Base-by-base conservation (phyloP, 2,329 filamentous ascomycete species). In the Phaeosphaeria sp. region DNA sequence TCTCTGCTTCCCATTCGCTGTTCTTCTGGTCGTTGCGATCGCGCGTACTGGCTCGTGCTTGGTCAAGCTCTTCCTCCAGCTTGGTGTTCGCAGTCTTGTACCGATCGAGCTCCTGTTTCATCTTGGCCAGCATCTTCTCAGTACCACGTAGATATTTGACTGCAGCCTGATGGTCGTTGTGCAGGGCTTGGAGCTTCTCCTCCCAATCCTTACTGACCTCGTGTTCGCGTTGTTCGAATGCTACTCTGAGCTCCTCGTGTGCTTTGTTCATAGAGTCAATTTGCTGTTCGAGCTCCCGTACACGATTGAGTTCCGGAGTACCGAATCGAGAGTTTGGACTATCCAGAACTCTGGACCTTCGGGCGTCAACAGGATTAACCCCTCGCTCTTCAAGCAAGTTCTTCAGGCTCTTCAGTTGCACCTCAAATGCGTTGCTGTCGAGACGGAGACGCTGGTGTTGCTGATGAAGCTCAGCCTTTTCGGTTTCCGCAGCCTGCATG, bases 91-190 rank as follows among this genome's bases (percentile, higher is more conserved):
- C 91, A 13, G 87, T 80, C 84, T 98, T 98, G 80, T 96, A 95
- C 56, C 93, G 91, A 53, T 90, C 85, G n/a, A 99, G 84, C 79
- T 99, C 95, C 71, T 97, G 93, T 81, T 98, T 98, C 84, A 99
- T 94, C 77, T 96, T 94, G 78, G 95, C 93, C 49, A 99, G 86
- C 93, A 99, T 97, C 85, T 97, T 98, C 79, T 99, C 95, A 1
- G 95, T 98, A 57, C 95, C 95, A 78, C 97, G 96, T 66, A 99
- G 92, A 73, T 99, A 99, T 78, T 97, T 95, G 49, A 98, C 93
- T 17, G 95, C 94, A 43, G 95, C 97, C 77, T 97, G 93, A 75
- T 99, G 97, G 76, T 99, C 95, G 74, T 93, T 96, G 79, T 98
- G 93, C 30, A 99, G 87, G 74, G 97, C 93, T 57, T 92, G 87